These are phyloP conservation scores for Lachnellula cervina DNA, from an alignment of 2,329 filamentous ascomycete species.

Conservation along the genomic window DNA sequence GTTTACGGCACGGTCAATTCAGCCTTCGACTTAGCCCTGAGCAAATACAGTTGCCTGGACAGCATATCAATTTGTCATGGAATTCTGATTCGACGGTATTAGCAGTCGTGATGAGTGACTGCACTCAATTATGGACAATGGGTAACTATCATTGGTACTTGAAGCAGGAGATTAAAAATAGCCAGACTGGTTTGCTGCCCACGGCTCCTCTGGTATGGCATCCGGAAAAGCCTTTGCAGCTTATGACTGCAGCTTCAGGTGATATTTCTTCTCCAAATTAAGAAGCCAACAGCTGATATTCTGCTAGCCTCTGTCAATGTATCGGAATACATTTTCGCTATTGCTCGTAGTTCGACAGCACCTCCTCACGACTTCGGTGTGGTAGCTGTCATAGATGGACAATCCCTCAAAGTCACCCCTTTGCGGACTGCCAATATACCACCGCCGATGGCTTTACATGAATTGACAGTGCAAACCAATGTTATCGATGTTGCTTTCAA, in stretches of 20 bases:
- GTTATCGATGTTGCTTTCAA: conserved; percentile 73
- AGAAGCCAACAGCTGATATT: background rate
- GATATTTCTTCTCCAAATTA: conserved; percentile 21
- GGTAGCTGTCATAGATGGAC: conserved; percentile 81
- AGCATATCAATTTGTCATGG: conserved; percentile 69
- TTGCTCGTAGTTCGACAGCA: conserved; percentile 62
- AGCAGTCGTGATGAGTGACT: conserved; percentile 69
- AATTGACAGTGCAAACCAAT: conserved; percentile 58
- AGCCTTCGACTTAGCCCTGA: conserved; percentile 63
- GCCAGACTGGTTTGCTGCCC: conserved; percentile 33
- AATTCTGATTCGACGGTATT: conserved; percentile 89
- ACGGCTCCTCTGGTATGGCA: conserved; percentile 59
- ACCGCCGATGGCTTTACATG: conserved; percentile 85
- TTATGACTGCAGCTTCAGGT: conserved; percentile 53
- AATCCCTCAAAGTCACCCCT: conserved; percentile 74
- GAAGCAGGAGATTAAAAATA: conserved; percentile 73
- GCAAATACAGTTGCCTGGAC: conserved; percentile 49
- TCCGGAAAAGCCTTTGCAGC: conserved; percentile 71
- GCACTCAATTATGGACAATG: conserved; percentile 92
- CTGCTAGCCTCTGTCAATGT: conserved; percentile 46
- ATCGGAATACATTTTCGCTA: conserved; percentile 63
- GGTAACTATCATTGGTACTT: conserved; percentile 98
- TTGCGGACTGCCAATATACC: conserved; percentile 80
- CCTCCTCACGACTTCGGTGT: conserved; percentile 73
- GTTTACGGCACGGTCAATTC: conserved; percentile 94